phyloP scores from a whole-genome alignment of 352 stramenopile genomes.

The Blastocystis hominis region DNA sequence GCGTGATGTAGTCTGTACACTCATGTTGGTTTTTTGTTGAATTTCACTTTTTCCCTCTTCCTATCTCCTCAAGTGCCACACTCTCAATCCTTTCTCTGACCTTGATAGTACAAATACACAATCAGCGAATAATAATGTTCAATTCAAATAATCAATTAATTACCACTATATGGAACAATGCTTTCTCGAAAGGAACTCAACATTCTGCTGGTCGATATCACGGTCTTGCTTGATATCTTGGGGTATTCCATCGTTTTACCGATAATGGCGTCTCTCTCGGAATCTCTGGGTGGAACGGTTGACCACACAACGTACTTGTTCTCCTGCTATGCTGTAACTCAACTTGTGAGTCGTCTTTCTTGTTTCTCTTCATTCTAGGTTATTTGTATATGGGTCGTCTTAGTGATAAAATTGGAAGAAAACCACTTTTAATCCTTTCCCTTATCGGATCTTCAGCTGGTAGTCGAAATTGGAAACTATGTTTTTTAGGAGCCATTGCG shows the following conservation, averaged over 20 bases:
- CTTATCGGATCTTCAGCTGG: slow-evolving; percentile 15
- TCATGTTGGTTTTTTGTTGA: not conserved
- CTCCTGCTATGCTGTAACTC: slow-evolving; percentile 15
- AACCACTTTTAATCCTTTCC: slow-evolving; percentile 29
- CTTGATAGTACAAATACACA: too few species aligned
- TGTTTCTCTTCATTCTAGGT: not conserved
- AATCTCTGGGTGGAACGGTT: not conserved
- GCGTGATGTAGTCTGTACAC: not conserved
- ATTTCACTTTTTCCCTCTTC: too few species aligned
- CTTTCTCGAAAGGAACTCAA: slow-evolving; percentile 21
- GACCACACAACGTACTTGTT: not conserved
- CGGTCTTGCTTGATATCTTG: slow-evolving; percentile 10
- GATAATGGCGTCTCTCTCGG: slow-evolving; percentile 18
- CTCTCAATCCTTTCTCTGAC: not conserved
- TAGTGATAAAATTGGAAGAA: slow-evolving; percentile 18
- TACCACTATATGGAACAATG: not conserved
- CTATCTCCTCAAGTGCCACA: not conserved
- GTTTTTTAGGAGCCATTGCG: not conserved
- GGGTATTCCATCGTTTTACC: slow-evolving; percentile 22
- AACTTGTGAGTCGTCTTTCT: not conserved
- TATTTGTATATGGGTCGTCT: slow-evolving; percentile 40
- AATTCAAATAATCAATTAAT: too few species aligned
- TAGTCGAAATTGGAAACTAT: not conserved
- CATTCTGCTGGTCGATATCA: slow-evolving; percentile 4
- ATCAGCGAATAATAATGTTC: too few species aligned